These are phyloP conservation scores for Fusarium graminum DNA, from an alignment of 2,329 filamentous ascomycete genomes.

Conservation along the genomic window DNA sequence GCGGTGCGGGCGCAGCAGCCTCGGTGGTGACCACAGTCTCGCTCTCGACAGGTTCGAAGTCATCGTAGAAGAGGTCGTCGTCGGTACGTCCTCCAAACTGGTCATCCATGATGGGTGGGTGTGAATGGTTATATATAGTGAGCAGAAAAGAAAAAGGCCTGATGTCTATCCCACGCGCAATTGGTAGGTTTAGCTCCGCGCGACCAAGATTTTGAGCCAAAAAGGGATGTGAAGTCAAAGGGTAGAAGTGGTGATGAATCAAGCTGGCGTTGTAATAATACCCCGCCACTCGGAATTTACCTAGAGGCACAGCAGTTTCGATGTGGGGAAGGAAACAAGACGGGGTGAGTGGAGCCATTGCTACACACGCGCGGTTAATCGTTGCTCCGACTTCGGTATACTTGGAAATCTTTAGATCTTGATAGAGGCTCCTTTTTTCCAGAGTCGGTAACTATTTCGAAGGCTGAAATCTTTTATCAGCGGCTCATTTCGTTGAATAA, in stretches of 20 bases:
- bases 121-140: neutral
- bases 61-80: constrained; percentile 73
- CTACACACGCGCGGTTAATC: constrained; percentile 1
- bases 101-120: constrained; percentile 64
- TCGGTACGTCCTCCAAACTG: constrained; percentile 72
- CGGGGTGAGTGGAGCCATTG: constrained; percentile 9
- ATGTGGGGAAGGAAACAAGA: constrained; percentile 18
- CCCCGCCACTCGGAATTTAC: constrained; percentile 43
- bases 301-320: constrained; percentile 9
- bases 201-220: neutral
- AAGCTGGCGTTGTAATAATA: constrained; percentile 32
- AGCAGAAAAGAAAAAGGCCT: neutral
- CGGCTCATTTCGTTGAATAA: too few relatives aligned
- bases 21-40: constrained; percentile 50
- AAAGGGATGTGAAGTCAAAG: neutral
- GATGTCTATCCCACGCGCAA: neutral
- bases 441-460: too few relatives aligned
- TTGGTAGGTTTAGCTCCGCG: neutral
- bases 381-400: constrained; percentile 13
- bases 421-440: too few relatives aligned
- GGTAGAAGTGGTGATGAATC: constrained; percentile 6
- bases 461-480: too few relatives aligned
- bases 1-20: constrained; percentile 24
- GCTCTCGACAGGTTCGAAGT: constrained; percentile 68
- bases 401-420: too few relatives aligned